Evolutionary conservation across 2,329 filamentous ascomycete species (phyloP).

Genomic region (Endothia cerciana): DNA sequence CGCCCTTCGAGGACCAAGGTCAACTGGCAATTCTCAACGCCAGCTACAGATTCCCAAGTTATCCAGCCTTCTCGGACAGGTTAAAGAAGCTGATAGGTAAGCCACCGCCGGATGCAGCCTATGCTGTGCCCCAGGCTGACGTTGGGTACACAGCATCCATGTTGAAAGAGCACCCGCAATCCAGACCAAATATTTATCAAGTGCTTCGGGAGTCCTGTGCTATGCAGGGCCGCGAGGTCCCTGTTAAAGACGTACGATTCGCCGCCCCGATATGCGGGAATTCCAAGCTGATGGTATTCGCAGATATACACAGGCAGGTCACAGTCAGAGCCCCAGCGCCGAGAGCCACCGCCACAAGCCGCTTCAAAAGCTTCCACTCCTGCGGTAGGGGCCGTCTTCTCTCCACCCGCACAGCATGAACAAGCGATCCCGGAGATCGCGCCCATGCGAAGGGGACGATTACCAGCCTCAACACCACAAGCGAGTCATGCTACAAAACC

Average conservation of each 20-base stretch:
- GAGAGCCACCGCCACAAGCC: constrained; percentile 56
- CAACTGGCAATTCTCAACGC: constrained; percentile 97
- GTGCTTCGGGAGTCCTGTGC: constrained; percentile 83
- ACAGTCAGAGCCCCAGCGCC: constrained; percentile 62
- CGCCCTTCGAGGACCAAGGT: constrained; percentile 95
- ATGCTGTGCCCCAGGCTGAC: constrained; percentile 11
- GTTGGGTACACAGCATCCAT: constrained; percentile 68
- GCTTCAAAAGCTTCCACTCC: constrained; percentile 59
- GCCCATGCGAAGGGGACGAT: constrained; percentile 89
- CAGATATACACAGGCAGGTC: constrained; percentile 73
- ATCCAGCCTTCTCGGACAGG: constrained; percentile 87
- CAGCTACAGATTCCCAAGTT: constrained; percentile 86
- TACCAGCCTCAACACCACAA: constrained; percentile 52
- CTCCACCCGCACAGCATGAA: constrained; percentile 72
- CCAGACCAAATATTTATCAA: constrained; percentile 90
- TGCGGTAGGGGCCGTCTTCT: constrained; percentile 79
- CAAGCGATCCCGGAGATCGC: constrained; percentile 83
- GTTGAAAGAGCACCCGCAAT: constrained; percentile 80
- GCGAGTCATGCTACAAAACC: constrained; percentile 49
- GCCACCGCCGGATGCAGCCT: constrained; percentile 32
- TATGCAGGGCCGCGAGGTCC: constrained; percentile 86
- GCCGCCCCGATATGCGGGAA: constrained; percentile 29
- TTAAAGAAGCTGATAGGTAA: constrained; percentile 88
- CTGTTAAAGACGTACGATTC: constrained; percentile 79
- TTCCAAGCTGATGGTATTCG: constrained; percentile 29